Evolutionary conservation across 345 rosid genomes (phyloP).

Genomic region (Hibiscus tridactylites): DNA sequence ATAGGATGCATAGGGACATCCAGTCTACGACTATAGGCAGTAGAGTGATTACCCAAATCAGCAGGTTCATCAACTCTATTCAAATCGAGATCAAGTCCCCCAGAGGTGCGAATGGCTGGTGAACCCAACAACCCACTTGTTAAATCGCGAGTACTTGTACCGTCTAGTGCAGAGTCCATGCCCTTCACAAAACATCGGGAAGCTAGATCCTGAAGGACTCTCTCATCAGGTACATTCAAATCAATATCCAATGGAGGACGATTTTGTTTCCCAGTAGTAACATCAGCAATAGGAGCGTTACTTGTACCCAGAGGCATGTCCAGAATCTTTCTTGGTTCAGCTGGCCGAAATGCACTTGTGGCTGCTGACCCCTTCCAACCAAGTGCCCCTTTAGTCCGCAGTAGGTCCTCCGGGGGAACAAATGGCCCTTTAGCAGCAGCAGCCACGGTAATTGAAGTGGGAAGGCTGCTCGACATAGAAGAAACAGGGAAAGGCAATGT

Average conservation of each 20-base stretch:
- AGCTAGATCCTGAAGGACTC: slow-evolving; percentile 59
- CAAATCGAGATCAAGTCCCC: slow-evolving; percentile 81
- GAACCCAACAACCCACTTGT: slow-evolving; percentile 26
- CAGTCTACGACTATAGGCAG: slow-evolving; percentile 28
- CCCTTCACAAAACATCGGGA: slow-evolving; percentile 31
- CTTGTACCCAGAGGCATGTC: slow-evolving; percentile 34
- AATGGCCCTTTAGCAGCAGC: slow-evolving; percentile 85
- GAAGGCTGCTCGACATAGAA: slow-evolving; percentile 36
- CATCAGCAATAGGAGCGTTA: slow-evolving; percentile 25
- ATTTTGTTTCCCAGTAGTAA: slow-evolving; percentile 33
- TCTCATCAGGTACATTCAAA: slow-evolving; percentile 77
- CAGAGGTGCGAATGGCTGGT: slow-evolving; percentile 28
- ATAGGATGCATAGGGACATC: slow-evolving; percentile 31
- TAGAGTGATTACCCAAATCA: slow-evolving; percentile 34
- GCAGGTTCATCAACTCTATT: slow-evolving; percentile 58
- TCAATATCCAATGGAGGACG: slow-evolving; percentile 66
- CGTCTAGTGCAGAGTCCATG: slow-evolving; percentile 20
- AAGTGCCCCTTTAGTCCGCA: slow-evolving; percentile 53
- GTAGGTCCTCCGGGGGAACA: slow-evolving; percentile 62
- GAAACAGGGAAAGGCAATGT: slow-evolving; percentile 33
- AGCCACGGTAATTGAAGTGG: slow-evolving; percentile 67
- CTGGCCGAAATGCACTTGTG: slow-evolving; percentile 97
- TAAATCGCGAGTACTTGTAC: slow-evolving; percentile 22
- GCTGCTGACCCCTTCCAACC: slow-evolving; percentile 99
- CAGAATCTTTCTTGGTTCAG: slow-evolving; percentile 64